phyloP scores from a whole-genome alignment of 768 basidiomycete species.

The Collybia sordida region DNA sequence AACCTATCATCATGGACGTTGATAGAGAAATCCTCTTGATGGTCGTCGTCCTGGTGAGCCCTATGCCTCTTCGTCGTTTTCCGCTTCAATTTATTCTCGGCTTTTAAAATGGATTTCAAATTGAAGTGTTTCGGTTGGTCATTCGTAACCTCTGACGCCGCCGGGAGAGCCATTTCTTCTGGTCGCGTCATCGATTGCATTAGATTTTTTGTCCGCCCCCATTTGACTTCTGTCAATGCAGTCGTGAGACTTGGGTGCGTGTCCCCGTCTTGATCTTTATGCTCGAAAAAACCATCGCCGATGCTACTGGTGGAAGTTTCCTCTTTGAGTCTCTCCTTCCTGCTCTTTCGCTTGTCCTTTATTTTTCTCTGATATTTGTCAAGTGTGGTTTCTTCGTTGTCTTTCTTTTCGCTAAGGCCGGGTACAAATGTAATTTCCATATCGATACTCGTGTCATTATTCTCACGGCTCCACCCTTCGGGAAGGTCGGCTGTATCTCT shows the following conservation, averaged over 20 bases:
- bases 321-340: constrained; percentile 66
- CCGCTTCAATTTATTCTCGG: constrained; percentile 67
- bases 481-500: constrained; percentile 63
- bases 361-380: constrained; percentile 89
- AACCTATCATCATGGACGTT: constrained; percentile 89
- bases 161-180: constrained; percentile 66
- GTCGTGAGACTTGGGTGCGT: constrained; percentile 11
- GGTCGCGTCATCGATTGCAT: constrained; percentile 23
- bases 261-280: constrained; percentile 40
- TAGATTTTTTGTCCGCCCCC: constrained; percentile 13
- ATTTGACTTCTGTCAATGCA: constrained; percentile 1
- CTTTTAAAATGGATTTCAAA: constrained; percentile 84
- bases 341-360: constrained; percentile 83
- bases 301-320: constrained; percentile 21
- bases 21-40: constrained; percentile 80
- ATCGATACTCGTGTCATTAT: constrained; percentile 51
- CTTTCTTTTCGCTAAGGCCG: constrained; percentile 61
- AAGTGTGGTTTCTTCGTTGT: constrained; percentile 73
- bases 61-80: constrained; percentile 42
- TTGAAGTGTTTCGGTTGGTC: constrained; percentile 80
- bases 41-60: constrained; percentile 55
- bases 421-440: constrained; percentile 97
- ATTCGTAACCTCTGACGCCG: constrained; percentile 51
- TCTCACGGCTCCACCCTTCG: constrained; percentile 76
- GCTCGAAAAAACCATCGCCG: constrained; percentile 80